Evolutionary conservation across 192 early-diverging fungal species (phyloP).

Genomic region (Coemansia sp.): DNA sequence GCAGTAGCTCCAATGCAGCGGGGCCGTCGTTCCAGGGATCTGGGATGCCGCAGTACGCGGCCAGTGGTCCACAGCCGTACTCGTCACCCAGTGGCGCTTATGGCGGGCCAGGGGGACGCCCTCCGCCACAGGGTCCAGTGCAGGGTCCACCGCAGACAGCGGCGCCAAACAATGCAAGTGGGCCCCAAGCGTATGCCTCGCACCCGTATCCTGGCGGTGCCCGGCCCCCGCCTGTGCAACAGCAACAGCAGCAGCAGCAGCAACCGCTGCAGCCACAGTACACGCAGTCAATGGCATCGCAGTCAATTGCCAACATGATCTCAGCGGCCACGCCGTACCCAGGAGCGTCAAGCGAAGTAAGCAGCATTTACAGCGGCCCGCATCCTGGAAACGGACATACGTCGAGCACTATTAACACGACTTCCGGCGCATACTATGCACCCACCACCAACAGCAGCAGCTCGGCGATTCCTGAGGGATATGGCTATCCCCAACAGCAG

Average conservation of each 20-base stretch:
- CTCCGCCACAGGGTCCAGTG: conserved; percentile 8
- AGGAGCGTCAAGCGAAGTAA: conserved; percentile 1
- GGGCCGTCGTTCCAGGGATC: conserved; percentile 2
- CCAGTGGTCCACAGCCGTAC: conserved; percentile 20
- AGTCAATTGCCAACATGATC: conserved; percentile 2
- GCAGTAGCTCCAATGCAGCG: conserved; percentile 1
- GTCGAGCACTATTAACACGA: conserved; percentile 2
- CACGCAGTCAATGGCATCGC: not conserved
- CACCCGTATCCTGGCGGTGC: too few species aligned
- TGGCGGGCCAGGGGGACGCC: not conserved
- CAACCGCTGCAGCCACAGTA: not conserved
- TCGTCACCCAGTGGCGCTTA: not conserved
- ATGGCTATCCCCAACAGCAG: conserved; percentile 12
- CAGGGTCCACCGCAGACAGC: too few species aligned
- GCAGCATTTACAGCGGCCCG: conserved; percentile 13
- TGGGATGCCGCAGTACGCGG: not conserved
- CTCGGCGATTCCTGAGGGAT: conserved; percentile 1
- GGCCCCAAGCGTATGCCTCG: conserved; percentile 1
- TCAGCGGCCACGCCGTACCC: conserved; percentile 8
- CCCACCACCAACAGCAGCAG: conserved; percentile 16
- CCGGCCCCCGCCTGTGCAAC: not conserved
- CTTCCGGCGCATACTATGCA: conserved; percentile 14
- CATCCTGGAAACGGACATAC: conserved; percentile 10
- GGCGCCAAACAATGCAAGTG: conserved; percentile 6
- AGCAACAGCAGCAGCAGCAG: not conserved